A percentile compares a stretch with the other conserved stretches of the same genome.
Evolutionary conservation across 2,329 filamentous ascomycete genomes (phyloP).

Genomic region (Colletotrichum karsti): DNA sequence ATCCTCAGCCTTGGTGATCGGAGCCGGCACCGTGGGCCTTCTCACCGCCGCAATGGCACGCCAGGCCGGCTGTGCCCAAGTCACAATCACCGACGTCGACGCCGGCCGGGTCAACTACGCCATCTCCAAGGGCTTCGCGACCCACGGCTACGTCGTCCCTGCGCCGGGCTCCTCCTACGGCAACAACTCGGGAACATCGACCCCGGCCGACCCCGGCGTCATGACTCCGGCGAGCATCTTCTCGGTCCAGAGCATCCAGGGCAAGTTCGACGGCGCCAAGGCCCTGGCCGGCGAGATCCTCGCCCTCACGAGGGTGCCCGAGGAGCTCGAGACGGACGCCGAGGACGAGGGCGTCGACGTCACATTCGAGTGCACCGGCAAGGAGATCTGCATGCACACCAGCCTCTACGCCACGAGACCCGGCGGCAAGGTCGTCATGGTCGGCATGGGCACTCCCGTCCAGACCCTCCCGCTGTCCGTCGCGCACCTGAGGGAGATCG

Average conservation of each 20-base stretch:
- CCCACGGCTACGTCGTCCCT: slow-evolving; percentile 64
- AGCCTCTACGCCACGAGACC: slow-evolving; percentile 76
- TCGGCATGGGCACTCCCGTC: slow-evolving; percentile 82
- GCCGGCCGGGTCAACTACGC: slow-evolving; percentile 68
- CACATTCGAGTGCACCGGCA: slow-evolving; percentile 81
- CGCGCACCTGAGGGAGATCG: slow-evolving; percentile 78
- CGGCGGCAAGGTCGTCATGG: slow-evolving; percentile 78
- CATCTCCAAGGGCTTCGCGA: slow-evolving; percentile 65
- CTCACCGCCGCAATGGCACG: slow-evolving; percentile 70
- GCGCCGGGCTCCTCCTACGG: slow-evolving; percentile 53
- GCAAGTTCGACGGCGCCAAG: slow-evolving; percentile 61
- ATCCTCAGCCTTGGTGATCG: slow-evolving; percentile 69
- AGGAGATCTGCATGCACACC: slow-evolving; percentile 78
- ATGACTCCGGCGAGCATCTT: slow-evolving; percentile 56
- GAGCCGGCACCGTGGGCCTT: slow-evolving; percentile 70
- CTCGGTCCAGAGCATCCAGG: slow-evolving; percentile 54
- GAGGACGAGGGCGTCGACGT: slow-evolving; percentile 73
- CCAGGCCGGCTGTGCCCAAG: slow-evolving; percentile 65
- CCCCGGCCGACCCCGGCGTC: slow-evolving; percentile 48
- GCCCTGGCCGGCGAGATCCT: slow-evolving; percentile 58
- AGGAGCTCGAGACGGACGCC: slow-evolving; percentile 43
- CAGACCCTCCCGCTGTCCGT: slow-evolving; percentile 79
- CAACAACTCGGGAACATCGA: slow-evolving; percentile 54
- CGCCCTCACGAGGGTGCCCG: slow-evolving; percentile 42
- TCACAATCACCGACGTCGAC: slow-evolving; percentile 70